Conservation (phyloP, 371 early-diverging fungal species). For the Mucor indicus region DNA sequence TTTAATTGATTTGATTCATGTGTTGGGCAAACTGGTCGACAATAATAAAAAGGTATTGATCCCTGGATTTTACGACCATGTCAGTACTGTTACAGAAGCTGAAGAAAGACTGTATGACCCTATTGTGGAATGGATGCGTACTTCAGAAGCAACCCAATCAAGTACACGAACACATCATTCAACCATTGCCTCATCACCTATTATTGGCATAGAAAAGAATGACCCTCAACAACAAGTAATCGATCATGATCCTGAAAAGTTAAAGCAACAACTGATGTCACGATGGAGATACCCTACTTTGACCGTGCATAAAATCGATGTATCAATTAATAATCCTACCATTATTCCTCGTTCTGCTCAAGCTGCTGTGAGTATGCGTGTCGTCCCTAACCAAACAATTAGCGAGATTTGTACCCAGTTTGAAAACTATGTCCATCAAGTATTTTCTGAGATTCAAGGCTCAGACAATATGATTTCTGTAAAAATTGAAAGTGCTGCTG, state of each 20-base stretch:
- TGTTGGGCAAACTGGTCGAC: slow-evolving; percentile 61
- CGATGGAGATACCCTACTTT: slow-evolving; percentile 83
- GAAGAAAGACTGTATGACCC: slow-evolving; percentile 58
- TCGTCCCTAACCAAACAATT: slow-evolving; percentile 78
- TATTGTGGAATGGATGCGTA: slow-evolving; percentile 47
- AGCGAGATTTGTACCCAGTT: slow-evolving; percentile 59
- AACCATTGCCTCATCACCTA: slow-evolving; percentile 25
- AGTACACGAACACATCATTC: slow-evolving; percentile 36
- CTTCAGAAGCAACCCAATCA: slow-evolving; percentile 21
- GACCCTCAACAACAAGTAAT: slow-evolving; percentile 30
- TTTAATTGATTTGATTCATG: slow-evolving; percentile 68
- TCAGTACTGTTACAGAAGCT: slow-evolving; percentile 45
- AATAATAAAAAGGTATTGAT: slow-evolving; percentile 60
- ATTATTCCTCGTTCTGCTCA: slow-evolving; percentile 71
- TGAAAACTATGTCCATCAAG: slow-evolving; percentile 44
- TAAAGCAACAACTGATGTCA: slow-evolving; percentile 63
- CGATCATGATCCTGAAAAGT: not conserved
- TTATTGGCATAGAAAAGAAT: not conserved
- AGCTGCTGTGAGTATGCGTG: slow-evolving; percentile 75
- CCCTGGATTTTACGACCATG: slow-evolving; percentile 63
- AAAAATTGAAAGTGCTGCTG: slow-evolving; percentile 58
- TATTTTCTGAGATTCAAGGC: slow-evolving; percentile 44
- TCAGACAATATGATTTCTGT: slow-evolving; percentile 49
- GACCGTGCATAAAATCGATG: slow-evolving; percentile 79
- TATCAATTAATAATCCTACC: slow-evolving; percentile 69